phyloP scores from a whole-genome alignment of 1,139 yeast genomes.

The Sugiyamaella japonica region DNA sequence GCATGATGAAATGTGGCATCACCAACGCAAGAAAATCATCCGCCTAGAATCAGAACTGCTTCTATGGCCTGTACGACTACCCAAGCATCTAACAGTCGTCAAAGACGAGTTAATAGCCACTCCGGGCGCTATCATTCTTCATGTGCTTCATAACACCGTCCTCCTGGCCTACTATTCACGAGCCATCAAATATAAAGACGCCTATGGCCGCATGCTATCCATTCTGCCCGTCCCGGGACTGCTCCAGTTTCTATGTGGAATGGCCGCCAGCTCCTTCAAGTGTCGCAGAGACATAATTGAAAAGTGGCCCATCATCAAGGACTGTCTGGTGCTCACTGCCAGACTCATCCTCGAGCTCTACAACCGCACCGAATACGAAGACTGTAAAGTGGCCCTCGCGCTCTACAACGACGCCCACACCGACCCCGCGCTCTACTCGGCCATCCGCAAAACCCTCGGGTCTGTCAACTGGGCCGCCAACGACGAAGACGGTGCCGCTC shows the following conservation, averaged over 20 bases:
- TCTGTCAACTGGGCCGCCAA: conserved; percentile 26
- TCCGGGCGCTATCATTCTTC: conserved; percentile 29
- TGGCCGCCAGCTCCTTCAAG: conserved; percentile 30
- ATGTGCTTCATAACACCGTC: conserved; percentile 28
- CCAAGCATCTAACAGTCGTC: conserved; percentile 28
- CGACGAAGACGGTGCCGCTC: conserved; percentile 29
- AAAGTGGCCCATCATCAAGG: conserved; percentile 27
- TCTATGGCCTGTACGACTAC: conserved; percentile 30
- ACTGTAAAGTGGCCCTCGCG: conserved; percentile 28
- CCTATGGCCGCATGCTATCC: conserved; percentile 26
- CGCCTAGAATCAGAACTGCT: conserved; percentile 29
- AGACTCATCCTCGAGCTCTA: conserved; percentile 24
- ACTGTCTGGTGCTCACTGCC: conserved; percentile 25
- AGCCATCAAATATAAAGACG: conserved; percentile 22
- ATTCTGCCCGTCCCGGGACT: conserved; percentile 30
- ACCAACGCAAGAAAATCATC: conserved; percentile 13
- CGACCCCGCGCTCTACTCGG: conserved; percentile 22
- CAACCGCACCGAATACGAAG: conserved; percentile 24
- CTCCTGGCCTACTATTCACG: conserved; percentile 24
- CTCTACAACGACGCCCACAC: conserved; percentile 24
- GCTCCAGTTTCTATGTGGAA: conserved; percentile 29
- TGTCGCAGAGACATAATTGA: conserved; percentile 24
- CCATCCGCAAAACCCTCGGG: conserved; percentile 24
- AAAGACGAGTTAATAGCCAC: conserved; percentile 30
- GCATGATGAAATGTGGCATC: conserved; percentile 12